Evolutionary conservation across 257 asterid genomes (phyloP).

Genomic region (Prunella vulgaris): DNA sequence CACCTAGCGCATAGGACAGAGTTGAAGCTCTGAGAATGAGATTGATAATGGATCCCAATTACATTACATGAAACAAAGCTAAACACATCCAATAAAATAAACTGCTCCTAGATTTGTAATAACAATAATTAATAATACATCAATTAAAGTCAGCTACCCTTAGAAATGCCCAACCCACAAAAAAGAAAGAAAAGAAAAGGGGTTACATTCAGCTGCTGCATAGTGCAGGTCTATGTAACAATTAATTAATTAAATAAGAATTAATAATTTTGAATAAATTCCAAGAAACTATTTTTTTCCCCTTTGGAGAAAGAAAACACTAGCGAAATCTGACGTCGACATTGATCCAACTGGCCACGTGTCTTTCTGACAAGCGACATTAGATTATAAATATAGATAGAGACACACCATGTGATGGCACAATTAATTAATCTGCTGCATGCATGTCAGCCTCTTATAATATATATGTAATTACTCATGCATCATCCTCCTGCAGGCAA

Average conservation of each 20-base stretch:
- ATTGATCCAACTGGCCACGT: not conserved
- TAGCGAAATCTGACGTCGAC: not conserved
- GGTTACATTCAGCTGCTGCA: not conserved
- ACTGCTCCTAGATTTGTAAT: not conserved
- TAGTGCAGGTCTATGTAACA: too few relatives aligned
- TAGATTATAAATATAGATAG: not conserved
- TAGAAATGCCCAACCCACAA: not conserved
- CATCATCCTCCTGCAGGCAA: not conserved
- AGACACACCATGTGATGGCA: not conserved
- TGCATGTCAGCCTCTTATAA: not conserved
- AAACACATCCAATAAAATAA: not conserved
- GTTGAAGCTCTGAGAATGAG: too few relatives aligned
- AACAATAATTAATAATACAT: too few relatives aligned
- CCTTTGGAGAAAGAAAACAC: not conserved
- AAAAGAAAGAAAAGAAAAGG: too few relatives aligned
- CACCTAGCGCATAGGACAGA: too few relatives aligned
- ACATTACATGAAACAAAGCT: not conserved
- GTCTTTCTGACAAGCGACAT: not conserved
- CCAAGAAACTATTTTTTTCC: too few relatives aligned
- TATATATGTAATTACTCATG: too few relatives aligned
- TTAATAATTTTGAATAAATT: not conserved
- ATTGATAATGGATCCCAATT: not conserved
- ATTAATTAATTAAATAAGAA: too few relatives aligned
- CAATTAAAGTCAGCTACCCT: not conserved
- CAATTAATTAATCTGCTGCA: not conserved